Base-by-base conservation (phyloP, 2,329 filamentous ascomycete species). In the Aspergillus tubingensis region DNA sequence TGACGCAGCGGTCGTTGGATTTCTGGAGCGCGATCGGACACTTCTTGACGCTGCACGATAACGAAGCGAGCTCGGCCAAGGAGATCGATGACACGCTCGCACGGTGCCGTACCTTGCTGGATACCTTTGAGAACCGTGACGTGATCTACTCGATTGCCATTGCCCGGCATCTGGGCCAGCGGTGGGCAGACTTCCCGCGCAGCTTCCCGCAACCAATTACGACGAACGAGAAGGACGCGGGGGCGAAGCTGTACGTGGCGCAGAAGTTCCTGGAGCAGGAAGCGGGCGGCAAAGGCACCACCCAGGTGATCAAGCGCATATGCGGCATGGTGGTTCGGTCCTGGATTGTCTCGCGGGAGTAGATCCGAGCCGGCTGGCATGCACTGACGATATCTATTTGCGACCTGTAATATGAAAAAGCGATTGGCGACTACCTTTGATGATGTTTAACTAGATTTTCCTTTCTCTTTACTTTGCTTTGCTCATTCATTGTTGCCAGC, bases 111-210 rank as follows among this genome's bases (percentile, higher is more conserved):
- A 83, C 83, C 58, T 82, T 94, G 21, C 82, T 96, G 11, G 90
- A 92, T 67, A 89, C 89, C 51, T 85, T 89, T 23, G 93, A 97
- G 77, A 95, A 94, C 70, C 87, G 93, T 56, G 92, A 97, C 73
- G 89, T 96, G 17, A 85, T 97, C 59, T 96, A 96, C 77, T 95
- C 91, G 0, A 89, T 96, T 65, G 91, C 91, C 8, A 86, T 96
- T 58, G 87, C 90, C 15, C 87, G 92, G 25, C 87, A 93, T 63
- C 82, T 92, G 53, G 88, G 90, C 49, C 86, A 87, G 32, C 85
- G 87, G 49, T 86, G 84, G 70, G 84, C 84, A 13, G 80, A 86
- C 10, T 84, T 83, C 65, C 85, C 85, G 32, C 84, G 84, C 64
- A 83, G 79, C 61, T 80, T 83, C 23, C 78, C 84, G 7, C 74